Base-by-base conservation (phyloP, 2,329 filamentous ascomycete genomes). In the Graphiopsis chlorocephala region DNA sequence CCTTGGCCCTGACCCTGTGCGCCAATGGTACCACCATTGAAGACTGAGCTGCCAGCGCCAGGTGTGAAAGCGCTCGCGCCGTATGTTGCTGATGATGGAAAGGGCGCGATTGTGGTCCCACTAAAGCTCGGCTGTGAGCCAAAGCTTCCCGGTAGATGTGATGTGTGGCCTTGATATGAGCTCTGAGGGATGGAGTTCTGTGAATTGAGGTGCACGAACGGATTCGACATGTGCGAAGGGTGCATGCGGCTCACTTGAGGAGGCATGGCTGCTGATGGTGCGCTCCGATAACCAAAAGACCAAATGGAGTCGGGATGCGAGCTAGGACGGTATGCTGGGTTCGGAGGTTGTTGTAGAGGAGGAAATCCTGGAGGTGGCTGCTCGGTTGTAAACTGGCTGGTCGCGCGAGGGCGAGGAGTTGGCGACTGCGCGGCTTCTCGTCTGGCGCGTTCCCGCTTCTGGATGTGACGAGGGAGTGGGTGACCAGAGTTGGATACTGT, bases 241-340 rank as follows among this genome's bases (percentile, higher is more conserved):
- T 82, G 84, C 75, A 86, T 88, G 73, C 86, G 81, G 74, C 81
- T 81, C 72, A 84, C 82, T 74, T 85, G 85, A 74, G 85, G 83
- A 75, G 85, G 83, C 86, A 88, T 88, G 48, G 67, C 78, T 69
- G 45, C 17, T 31, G 38, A 4, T 45, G 38, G 38, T 12, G 38
- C 17, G 17, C n/a, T 20, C 38, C 8, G 38, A 20, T 45, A 12
- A 1, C n/a, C n/a, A 20, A n/a, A n/a, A n/a, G 38, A 11, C 38
- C 38, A 45, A 10, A 45, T 23, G 8, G 38, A n/a, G 11, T 11
- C 38, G 10, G 38, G 38, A 45, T 20, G 38, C 10, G n/a, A 45
- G 38, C 38, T 20, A 12, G 38, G n/a, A 12, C n/a, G 38, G 38
- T 45, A 45, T 20, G 38, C 38, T 45, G 38, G 38, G n/a, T 45